Percentiles rank a stretch among this genome's conserved stretches.
Evolutionary conservation across 257 asterid species (phyloP).

Genomic region (Lavandula angustifolia): DNA sequence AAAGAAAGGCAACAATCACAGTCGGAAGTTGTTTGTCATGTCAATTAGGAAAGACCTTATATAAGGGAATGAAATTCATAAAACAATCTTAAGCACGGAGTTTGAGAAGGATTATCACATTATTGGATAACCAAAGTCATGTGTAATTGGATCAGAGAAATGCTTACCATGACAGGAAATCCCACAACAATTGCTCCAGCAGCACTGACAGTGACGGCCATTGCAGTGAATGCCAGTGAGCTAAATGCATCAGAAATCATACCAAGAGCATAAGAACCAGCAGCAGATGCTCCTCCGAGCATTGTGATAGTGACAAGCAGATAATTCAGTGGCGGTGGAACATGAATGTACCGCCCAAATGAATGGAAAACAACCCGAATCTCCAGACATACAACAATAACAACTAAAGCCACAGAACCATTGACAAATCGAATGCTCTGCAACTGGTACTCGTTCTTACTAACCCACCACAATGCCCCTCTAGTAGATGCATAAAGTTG

Average conservation of each 20-base stretch:
- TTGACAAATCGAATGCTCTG: slow-evolving; percentile 79
- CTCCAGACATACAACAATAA: slow-evolving; percentile 83
- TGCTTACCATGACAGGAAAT: slow-evolving; percentile 78
- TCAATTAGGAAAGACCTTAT: not conserved
- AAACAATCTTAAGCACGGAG: slow-evolving; percentile 1
- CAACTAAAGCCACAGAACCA: slow-evolving; percentile 78
- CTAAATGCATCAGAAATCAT: slow-evolving; percentile 82
- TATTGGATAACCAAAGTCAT: slow-evolving; percentile 5
- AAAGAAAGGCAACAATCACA: not conserved
- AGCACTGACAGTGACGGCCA: slow-evolving; percentile 80
- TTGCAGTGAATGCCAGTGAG: slow-evolving; percentile 64
- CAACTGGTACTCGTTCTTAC: slow-evolving; percentile 77
- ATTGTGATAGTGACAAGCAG: slow-evolving; percentile 77
- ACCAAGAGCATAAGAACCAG: slow-evolving; percentile 83
- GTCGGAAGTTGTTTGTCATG: slow-evolving; percentile 12
- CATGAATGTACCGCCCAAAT: slow-evolving; percentile 94
- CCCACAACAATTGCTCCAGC: slow-evolving; percentile 93
- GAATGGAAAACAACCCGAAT: slow-evolving; percentile 94
- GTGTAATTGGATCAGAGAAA: slow-evolving; percentile 23
- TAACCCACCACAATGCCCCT: slow-evolving; percentile 98
- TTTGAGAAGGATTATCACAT: slow-evolving; percentile 18
- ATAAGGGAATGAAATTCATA: slow-evolving; percentile 1
- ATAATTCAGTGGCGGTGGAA: slow-evolving; percentile 89
- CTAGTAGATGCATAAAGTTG: slow-evolving; percentile 92
- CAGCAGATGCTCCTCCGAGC: slow-evolving; percentile 94